These are phyloP conservation scores for Alternaria sp. DNA, from an alignment of 2,329 filamentous ascomycete genomes.

Conservation along the genomic window DNA sequence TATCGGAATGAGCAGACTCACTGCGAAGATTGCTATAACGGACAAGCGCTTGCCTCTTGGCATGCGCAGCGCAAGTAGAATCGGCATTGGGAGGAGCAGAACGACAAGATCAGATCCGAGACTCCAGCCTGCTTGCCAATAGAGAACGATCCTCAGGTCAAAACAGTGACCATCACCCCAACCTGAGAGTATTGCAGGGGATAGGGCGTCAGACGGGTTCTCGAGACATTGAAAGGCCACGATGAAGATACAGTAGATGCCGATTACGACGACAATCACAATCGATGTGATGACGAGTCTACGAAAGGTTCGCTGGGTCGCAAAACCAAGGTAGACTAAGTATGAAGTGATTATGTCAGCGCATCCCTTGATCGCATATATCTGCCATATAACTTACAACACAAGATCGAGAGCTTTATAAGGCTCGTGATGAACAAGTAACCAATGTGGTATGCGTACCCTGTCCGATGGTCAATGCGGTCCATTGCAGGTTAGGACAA, in stretches of 20 bases:
- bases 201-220: conserved; percentile 22
- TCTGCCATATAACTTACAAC: conserved; percentile 7
- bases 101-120: conserved; percentile 36
- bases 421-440: conserved; percentile 34
- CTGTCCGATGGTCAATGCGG: neutral
- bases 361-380: neutral
- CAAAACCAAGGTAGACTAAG: conserved; percentile 34
- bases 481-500: neutral
- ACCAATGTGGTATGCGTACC: conserved; percentile 39
- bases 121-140: conserved; percentile 33
- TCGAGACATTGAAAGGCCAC: conserved; percentile 36
- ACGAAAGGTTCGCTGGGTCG: conserved; percentile 32
- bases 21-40: conserved; percentile 34
- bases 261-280: conserved; percentile 20
- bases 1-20: conserved; percentile 33
- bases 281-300: conserved; percentile 28
- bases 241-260: conserved; percentile 25
- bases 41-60: conserved; percentile 29
- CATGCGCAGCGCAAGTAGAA: conserved; percentile 36
- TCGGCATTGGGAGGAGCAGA: conserved; percentile 34
- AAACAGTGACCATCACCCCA: conserved; percentile 23
- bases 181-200: conserved; percentile 23
- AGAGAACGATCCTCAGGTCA: conserved; percentile 27
- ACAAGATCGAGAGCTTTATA: conserved; percentile 39
- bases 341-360: neutral